Conservation (phyloP, 2,329 filamentous ascomycete genomes). For the Stylonectria norvegica region DNA sequence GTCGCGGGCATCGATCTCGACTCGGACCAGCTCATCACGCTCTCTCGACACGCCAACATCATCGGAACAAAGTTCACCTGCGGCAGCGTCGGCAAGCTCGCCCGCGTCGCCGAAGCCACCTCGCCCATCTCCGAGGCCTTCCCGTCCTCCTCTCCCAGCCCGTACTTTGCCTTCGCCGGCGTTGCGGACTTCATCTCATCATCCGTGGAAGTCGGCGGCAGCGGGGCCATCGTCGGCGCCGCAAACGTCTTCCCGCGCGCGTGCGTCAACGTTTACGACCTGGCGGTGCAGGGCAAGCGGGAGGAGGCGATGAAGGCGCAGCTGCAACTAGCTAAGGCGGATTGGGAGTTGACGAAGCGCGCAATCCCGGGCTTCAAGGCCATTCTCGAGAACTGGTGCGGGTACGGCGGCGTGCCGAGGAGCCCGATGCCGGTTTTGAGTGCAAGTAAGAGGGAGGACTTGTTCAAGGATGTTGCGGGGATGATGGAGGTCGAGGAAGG, state of each 20-base stretch:
- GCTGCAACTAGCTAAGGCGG: conserved; percentile 71
- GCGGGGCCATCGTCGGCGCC: conserved; percentile 82
- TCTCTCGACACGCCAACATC: conserved; percentile 79
- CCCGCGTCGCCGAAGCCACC: conserved; percentile 70
- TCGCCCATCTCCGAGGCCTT: neutral
- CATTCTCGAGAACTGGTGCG: neutral
- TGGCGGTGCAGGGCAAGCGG: conserved; percentile 68
- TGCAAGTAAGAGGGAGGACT: neutral
- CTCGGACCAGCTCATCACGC: conserved; percentile 77
- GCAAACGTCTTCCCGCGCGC: conserved; percentile 84
- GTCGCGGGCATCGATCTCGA: conserved; percentile 87
- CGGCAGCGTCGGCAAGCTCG: conserved; percentile 85
- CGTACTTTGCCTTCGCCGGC: conserved; percentile 85
- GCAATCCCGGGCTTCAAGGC: conserved; percentile 62
- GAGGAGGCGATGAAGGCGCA: conserved; percentile 75
- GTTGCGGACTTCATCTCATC: conserved; percentile 86
- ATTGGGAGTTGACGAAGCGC: conserved; percentile 80
- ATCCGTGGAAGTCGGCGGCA: conserved; percentile 73
- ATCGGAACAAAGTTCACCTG: conserved; percentile 90
- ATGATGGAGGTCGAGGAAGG: neutral
- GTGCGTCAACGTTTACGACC: conserved; percentile 73
- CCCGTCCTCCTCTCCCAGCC: conserved; percentile 38
- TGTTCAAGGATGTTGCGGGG: neutral
- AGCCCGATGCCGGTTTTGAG: neutral
- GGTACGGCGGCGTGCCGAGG: neutral